Percentiles rank a stretch among this genome's conserved stretches.
Conservation (phyloP, 2,329 filamentous ascomycete genomes). For the Macroventuria anomochaeta region DNA sequence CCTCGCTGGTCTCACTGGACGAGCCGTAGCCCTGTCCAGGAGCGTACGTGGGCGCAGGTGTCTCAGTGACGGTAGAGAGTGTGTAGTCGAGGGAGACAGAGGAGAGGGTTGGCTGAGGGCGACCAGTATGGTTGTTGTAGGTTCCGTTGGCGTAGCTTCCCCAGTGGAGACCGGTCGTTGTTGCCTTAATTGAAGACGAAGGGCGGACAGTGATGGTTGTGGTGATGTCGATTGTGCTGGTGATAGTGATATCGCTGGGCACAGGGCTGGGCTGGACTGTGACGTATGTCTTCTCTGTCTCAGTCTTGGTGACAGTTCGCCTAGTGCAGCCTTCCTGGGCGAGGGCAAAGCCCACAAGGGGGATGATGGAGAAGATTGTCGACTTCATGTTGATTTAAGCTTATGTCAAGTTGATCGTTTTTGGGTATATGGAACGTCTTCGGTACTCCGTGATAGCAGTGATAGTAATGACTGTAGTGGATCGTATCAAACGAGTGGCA, state of each 20-base stretch:
- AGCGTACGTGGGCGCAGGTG: constrained; percentile 6
- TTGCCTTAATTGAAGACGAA: constrained; percentile 6
- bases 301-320: constrained; percentile 27
- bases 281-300: constrained; percentile 31
- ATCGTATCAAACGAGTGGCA: constrained; percentile 33
- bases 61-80: constrained; percentile 12
- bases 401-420: neutral
- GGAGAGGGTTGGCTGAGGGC: neutral
- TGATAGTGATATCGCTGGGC: constrained; percentile 22
- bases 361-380: constrained; percentile 33
- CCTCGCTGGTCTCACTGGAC: constrained; percentile 13
- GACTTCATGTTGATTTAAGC: constrained; percentile 32
- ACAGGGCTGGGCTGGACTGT: constrained; percentile 27
- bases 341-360: constrained; percentile 34
- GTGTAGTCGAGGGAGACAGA: constrained; percentile 12
- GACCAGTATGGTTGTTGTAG: constrained; percentile 13
- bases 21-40: constrained; percentile 2
- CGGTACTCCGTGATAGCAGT: constrained; percentile 3
- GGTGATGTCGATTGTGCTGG: constrained; percentile 21
- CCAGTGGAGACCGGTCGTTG: constrained; percentile 15
- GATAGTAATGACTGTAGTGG: constrained; percentile 10
- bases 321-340: constrained; percentile 33
- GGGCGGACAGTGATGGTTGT: constrained; percentile 26
- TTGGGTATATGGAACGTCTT: constrained; percentile 1
- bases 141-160: constrained; percentile 24